Conservation (phyloP, 2,329 filamentous ascomycete genomes). For the Macroventuria anomochaeta region DNA sequence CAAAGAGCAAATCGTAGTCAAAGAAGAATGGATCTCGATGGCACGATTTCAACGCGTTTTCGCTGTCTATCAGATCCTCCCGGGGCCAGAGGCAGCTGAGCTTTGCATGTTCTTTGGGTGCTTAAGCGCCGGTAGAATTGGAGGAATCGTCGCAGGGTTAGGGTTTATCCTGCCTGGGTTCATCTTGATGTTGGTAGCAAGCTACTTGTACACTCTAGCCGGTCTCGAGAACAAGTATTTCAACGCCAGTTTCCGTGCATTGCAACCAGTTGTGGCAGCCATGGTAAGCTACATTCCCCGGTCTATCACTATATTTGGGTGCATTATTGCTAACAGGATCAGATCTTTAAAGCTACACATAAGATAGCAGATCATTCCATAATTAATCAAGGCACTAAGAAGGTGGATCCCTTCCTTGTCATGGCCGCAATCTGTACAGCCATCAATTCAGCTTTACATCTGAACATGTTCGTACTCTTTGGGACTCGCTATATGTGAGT, state of each 20-base stretch:
- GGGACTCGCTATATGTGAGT: neutral
- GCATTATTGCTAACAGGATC: neutral
- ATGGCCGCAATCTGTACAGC: neutral
- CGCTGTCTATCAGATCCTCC: neutral
- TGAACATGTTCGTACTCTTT: neutral
- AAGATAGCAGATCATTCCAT: neutral
- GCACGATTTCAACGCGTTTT: neutral
- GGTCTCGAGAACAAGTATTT: neutral
- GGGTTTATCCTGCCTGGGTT: neutral
- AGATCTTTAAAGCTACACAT: neutral
- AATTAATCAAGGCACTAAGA: neutral
- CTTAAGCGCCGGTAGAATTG: neutral
- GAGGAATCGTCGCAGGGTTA: neutral
- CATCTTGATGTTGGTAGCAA: neutral
- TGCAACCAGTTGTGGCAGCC: neutral
- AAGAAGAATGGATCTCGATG: neutral
- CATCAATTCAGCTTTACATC: neutral
- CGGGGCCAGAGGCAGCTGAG: neutral
- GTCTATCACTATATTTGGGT: neutral
- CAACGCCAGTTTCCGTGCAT: neutral
- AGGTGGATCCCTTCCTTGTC: neutral
- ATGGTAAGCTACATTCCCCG: neutral
- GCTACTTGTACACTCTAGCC: neutral
- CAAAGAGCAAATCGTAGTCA: neutral
- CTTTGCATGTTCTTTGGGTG: neutral